Evolutionary conservation across 305 asterid genomes (phyloP).

Genomic region (Rubia balearica): DNA sequence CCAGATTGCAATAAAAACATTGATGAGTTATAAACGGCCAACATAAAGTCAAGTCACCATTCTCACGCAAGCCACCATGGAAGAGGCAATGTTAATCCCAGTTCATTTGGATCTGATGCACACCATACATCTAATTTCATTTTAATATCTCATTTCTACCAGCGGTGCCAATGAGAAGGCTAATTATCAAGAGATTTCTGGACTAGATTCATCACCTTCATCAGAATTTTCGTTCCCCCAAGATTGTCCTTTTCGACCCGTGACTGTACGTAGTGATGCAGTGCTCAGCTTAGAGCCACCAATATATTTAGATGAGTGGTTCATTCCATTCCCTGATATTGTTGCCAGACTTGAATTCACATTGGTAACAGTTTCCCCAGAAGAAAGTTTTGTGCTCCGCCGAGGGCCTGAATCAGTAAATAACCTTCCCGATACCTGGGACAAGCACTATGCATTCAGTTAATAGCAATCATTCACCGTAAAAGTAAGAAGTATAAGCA

Average conservation of each 20-base stretch:
- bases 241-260: slow-evolving; percentile 65
- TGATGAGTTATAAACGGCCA: neutral
- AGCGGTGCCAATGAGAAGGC: slow-evolving; percentile 2
- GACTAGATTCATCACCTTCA: slow-evolving; percentile 58
- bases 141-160: neutral
- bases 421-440: slow-evolving; percentile 88
- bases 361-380: slow-evolving; percentile 55
- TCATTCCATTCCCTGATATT: slow-evolving; percentile 62
- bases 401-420: slow-evolving; percentile 93
- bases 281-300: slow-evolving; percentile 58
- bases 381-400: slow-evolving; percentile 81
- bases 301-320: slow-evolving; percentile 54
- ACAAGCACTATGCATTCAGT: slow-evolving; percentile 20
- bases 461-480: slow-evolving; percentile 10
- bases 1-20: neutral
- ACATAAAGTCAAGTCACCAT: neutral
- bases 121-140: neutral
- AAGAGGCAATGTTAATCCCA: neutral
- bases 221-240: slow-evolving; percentile 55
- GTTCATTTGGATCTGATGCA: slow-evolving; percentile 3
- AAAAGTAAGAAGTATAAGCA: neutral
- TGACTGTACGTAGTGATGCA: slow-evolving; percentile 53
- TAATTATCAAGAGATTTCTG: slow-evolving; percentile 8
- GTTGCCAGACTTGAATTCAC: slow-evolving; percentile 39
- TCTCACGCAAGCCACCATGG: neutral